Evolutionary conservation across 345 rosid species (phyloP).

Genomic region (Aethionema arabicum): DNA sequence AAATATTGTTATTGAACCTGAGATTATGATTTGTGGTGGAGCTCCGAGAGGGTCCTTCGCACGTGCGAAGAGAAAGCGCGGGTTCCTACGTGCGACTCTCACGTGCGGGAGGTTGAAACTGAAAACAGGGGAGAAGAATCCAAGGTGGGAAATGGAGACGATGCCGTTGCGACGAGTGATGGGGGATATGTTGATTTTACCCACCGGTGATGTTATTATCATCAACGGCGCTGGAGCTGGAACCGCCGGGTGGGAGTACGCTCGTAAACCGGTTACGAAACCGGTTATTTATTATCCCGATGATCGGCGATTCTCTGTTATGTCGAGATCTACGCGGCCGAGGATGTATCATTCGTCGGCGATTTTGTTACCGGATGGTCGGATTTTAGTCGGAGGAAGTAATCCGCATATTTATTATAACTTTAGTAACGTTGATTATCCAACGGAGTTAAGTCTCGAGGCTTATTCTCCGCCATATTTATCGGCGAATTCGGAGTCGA

Average conservation of each 20-base stretch:
- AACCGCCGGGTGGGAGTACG: slow-evolving; percentile 77
- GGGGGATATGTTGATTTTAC: slow-evolving; percentile 84
- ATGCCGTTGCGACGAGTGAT: slow-evolving; percentile 80
- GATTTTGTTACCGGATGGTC: slow-evolving; percentile 58
- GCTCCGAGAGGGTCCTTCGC: slow-evolving; percentile 49
- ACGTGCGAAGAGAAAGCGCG: slow-evolving; percentile 24
- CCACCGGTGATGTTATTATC: slow-evolving; percentile 62
- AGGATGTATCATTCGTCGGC: slow-evolving; percentile 88
- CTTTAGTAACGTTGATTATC: slow-evolving; percentile 59
- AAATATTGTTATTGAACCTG: slow-evolving; percentile 33
- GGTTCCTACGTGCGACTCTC: slow-evolving; percentile 46
- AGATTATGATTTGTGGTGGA: slow-evolving; percentile 83
- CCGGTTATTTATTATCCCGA: slow-evolving; percentile 59
- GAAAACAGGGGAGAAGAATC: slow-evolving; percentile 32
- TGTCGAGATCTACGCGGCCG: slow-evolving; percentile 49
- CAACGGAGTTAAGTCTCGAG: slow-evolving; percentile 79
- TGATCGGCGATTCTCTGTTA: slow-evolving; percentile 43
- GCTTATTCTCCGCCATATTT: slow-evolving; percentile 68
- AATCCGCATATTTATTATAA: slow-evolving; percentile 67
- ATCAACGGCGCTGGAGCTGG: slow-evolving; percentile 67
- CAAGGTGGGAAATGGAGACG: slow-evolving; percentile 67
- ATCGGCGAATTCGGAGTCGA: slow-evolving; percentile 33
- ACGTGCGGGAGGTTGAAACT: slow-evolving; percentile 71
- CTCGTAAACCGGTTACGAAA: slow-evolving; percentile 41
- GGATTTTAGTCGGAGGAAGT: slow-evolving; percentile 75